Evolutionary conservation across 2,329 filamentous ascomycete species (phyloP).

Genomic region (Microdochium nivale): DNA sequence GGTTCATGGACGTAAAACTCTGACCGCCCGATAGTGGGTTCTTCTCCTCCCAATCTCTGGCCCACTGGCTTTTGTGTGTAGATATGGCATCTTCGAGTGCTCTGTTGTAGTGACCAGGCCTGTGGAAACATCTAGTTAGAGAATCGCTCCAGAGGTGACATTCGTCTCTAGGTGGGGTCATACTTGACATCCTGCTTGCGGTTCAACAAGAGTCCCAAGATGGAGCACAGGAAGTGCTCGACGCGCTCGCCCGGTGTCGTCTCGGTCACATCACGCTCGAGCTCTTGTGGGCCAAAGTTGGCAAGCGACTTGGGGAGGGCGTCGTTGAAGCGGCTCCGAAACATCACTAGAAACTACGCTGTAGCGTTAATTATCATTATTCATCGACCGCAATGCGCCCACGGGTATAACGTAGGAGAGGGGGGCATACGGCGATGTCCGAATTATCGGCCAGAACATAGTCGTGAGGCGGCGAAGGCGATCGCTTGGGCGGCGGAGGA

Average conservation of each 20-base stretch:
- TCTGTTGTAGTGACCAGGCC: conserved; percentile 83
- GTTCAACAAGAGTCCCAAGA: conserved; percentile 83
- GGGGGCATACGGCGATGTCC: conserved; percentile 75
- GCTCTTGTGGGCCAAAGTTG: conserved; percentile 90
- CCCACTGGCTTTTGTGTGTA: conserved; percentile 83
- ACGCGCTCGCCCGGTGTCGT: conserved; percentile 71
- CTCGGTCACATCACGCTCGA: conserved; percentile 79
- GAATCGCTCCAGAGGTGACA: conserved; percentile 9
- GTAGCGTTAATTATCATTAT: conserved; percentile 21
- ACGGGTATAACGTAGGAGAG: conserved; percentile 12
- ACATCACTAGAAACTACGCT: conserved; percentile 91
- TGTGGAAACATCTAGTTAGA: conserved; percentile 25
- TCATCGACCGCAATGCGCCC: conserved; percentile 31
- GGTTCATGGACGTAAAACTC: conserved; percentile 74
- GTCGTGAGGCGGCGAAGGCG: conserved; percentile 84
- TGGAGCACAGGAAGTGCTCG: conserved; percentile 80
- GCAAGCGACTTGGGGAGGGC: conserved; percentile 79
- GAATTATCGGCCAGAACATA: conserved; percentile 83
- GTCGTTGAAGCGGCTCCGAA: conserved; percentile 85
- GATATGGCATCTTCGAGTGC: conserved; percentile 90
- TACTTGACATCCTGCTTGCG: conserved; percentile 99
- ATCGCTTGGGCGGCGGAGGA: conserved; percentile 66
- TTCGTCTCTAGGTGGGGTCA: conserved; percentile 23
- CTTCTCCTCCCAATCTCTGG: conserved; percentile 69
- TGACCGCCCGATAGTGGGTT: conserved; percentile 76